Evolutionary conservation across 2,329 filamentous ascomycete species (phyloP).

Genomic region (Ophiostoma quercus): DNA sequence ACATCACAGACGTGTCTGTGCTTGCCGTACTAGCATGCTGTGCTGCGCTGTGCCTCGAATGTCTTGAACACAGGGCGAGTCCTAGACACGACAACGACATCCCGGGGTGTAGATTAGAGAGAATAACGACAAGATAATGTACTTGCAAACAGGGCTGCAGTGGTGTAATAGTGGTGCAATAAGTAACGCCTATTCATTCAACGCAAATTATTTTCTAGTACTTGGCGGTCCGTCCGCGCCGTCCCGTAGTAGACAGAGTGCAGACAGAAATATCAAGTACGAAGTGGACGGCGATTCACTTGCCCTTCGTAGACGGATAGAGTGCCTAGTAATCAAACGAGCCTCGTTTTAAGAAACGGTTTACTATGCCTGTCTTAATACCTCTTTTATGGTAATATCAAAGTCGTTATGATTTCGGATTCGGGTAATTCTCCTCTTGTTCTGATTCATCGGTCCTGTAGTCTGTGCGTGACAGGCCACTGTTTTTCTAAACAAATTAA

Average conservation of each 20-base stretch:
- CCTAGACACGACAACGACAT: neutral
- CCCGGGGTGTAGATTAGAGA: neutral
- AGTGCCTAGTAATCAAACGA: no score
- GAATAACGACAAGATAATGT: neutral
- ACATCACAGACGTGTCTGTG: neutral
- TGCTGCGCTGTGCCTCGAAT: neutral
- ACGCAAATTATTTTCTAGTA: no score
- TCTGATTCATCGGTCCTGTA: neutral
- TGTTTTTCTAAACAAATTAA: no score
- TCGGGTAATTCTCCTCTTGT: neutral
- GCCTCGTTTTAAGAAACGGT: no score
- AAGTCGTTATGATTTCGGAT: neutral
- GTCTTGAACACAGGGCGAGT: neutral
- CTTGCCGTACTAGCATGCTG: no score
- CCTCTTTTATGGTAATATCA: neutral
- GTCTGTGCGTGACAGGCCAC: neutral
- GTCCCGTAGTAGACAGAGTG: neutral
- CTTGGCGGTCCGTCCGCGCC: neutral
- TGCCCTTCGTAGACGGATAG: neutral
- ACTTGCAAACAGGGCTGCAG: conserved; percentile 1
- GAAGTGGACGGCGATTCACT: neutral
- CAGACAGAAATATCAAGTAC: neutral
- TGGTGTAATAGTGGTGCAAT: neutral
- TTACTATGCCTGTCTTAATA: neutral
- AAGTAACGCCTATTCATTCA: no score